Conservation (phyloP, 768 basidiomycete species). For the Udeniomyces megalosporus region DNA sequence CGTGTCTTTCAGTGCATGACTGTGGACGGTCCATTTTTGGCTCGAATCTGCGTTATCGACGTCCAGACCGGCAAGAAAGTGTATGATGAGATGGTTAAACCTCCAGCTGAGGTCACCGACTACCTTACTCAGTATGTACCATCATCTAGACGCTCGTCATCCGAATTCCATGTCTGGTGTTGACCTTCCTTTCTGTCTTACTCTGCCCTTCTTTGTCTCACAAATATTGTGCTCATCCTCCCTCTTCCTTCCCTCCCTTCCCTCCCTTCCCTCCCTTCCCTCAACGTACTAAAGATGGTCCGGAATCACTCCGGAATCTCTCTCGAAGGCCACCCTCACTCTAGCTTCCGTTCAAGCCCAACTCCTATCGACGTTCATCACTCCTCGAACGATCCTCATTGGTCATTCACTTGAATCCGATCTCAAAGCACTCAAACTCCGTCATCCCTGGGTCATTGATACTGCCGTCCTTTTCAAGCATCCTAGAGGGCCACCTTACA, state of each 20-base stretch:
- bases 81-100: conserved; percentile 82
- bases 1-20: conserved; percentile 54
- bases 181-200: no score
- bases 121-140: conserved; percentile 67
- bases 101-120: conserved; percentile 63
- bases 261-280: background rate
- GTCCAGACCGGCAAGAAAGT: conserved; percentile 52
- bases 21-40: conserved; percentile 52
- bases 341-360: conserved; percentile 60
- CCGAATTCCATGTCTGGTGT: no score
- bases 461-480: conserved; percentile 82
- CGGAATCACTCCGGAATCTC: conserved; percentile 65
- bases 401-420: conserved; percentile 96
- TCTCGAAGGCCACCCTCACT: conserved; percentile 56
- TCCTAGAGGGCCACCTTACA: conserved; percentile 79
- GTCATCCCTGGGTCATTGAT: conserved; percentile 76
- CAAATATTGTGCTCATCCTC: background rate
- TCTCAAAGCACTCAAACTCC: conserved; percentile 67
- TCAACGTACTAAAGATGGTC: conserved; percentile 68
- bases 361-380: conserved; percentile 37
- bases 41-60: conserved; percentile 71
- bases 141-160: no score
- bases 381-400: conserved; percentile 51
- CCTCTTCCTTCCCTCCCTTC: background rate
- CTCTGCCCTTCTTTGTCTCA: background rate